Base-by-base conservation (phyloP, 805 yeast genomes). In the Zygoascus tannicola region DNA sequence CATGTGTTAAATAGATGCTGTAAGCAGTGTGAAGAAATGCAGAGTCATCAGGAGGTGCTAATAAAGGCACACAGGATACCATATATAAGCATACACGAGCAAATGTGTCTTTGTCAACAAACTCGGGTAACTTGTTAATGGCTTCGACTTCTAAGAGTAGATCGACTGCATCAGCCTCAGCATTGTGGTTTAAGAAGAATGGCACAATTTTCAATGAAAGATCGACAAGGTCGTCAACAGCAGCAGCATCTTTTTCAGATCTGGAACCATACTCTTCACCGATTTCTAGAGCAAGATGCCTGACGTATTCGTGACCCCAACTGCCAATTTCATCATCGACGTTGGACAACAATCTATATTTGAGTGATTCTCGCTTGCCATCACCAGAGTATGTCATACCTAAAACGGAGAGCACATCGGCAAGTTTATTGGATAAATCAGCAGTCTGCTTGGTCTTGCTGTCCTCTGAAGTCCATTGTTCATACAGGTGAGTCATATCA, bases 301-400 rank as follows among this genome's bases (percentile, higher is more conserved):
- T 87, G 57, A 90, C 78, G 62, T 92, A 92, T 66, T 92, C 99
- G 62, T 92, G 97, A 37, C 98, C 99, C 99, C 98, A 92, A 56
- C 80, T 83, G 41, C 80, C 80, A 49, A 84, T 74, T 41, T 78
- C 73, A 23, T 69, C 71, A 26, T 69, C 71, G 39, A 69, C 73
- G 10, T 69, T 64, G 2, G 85, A 73, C 38, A 74, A 63, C 54
- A 92, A 70, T 58, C 97, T 76, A 66, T 78, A 92, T 58, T 78
- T 80, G 46, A 88, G 71, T 15, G 88, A 79, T 50, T 86, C 95
- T 43, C 82, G 75, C 50, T 79, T 76, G 47, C 85, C 86, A 41
- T 78, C 80, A 50, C 83, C 88, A 2, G 94, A 79, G 61, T 84
- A 85, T 3, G 97, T 88, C 94, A 88, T 90, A 34, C 95, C 95